phyloP scores from a whole-genome alignment of 2,329 filamentous ascomycete species.

The Cytospora chrysosperma region DNA sequence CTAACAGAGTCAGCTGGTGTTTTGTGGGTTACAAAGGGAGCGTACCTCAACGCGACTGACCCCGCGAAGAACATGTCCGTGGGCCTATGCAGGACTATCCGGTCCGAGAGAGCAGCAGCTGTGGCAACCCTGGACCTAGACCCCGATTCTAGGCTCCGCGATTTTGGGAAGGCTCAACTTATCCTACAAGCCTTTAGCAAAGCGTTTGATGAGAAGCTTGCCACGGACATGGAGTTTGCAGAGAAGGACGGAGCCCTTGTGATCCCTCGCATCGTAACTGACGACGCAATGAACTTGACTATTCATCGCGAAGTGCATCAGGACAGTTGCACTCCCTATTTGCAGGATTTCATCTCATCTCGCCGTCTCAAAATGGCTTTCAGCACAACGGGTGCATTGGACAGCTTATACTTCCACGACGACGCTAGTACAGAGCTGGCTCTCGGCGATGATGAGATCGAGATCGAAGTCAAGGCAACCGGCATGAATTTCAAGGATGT shows the following conservation, averaged over 20 bases:
- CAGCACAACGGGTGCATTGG: slow-evolving; percentile 15
- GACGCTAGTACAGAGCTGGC: slow-evolving; percentile 8
- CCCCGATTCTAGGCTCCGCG: slow-evolving; percentile 23
- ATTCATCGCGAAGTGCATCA: slow-evolving; percentile 28
- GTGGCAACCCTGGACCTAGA: slow-evolving; percentile 30
- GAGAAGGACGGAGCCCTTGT: slow-evolving; percentile 29
- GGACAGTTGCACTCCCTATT: slow-evolving; percentile 25
- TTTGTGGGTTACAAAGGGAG: slow-evolving; percentile 39
- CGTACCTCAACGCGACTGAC: slow-evolving; percentile 33
- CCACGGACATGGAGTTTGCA: slow-evolving; percentile 31
- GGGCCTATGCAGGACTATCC: slow-evolving; percentile 30
- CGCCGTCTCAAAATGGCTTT: slow-evolving; percentile 26
- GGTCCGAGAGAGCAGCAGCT: slow-evolving; percentile 28
- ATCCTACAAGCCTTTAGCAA: slow-evolving; percentile 26
- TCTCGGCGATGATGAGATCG: slow-evolving; percentile 29
- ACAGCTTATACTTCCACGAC: slow-evolving; percentile 22
- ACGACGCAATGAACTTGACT: slow-evolving; percentile 28
- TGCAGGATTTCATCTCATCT: slow-evolving; percentile 26
- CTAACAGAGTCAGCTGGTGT: slow-evolving; percentile 30
- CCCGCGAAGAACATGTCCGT: slow-evolving; percentile 30
- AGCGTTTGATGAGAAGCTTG: slow-evolving; percentile 22
- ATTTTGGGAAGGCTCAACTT: slow-evolving; percentile 21
- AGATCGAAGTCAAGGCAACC: slow-evolving; percentile 28
- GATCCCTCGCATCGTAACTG: slow-evolving; percentile 29
- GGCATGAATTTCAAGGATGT: slow-evolving; percentile 33